Conservation (phyloP, 495 filamentous ascomycete species). For the Baudoinia panamericana region DNA sequence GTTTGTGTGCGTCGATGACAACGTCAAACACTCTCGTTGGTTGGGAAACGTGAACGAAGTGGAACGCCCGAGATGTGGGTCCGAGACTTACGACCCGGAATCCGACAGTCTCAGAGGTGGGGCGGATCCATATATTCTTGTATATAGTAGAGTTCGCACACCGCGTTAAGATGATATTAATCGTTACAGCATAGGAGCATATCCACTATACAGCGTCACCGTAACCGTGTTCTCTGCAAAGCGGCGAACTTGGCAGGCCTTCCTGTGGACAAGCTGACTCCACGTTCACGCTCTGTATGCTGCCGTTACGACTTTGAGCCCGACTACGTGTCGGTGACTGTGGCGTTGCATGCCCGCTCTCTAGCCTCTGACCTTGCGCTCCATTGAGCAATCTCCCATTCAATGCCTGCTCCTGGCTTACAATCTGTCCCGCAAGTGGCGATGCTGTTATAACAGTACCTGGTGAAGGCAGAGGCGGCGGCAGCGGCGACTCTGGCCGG, state of each 20-base stretch:
- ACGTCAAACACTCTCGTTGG: background rate
- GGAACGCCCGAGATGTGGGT: background rate
- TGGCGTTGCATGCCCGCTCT: slow-evolving; percentile 1
- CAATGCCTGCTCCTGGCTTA: slow-evolving; percentile 2
- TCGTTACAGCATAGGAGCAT: background rate
- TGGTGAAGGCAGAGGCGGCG: slow-evolving; percentile 9
- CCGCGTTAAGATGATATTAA: no score
- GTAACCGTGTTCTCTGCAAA: background rate
- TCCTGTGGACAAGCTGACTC: background rate
- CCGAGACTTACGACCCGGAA: background rate
- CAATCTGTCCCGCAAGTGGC: slow-evolving; percentile 9
- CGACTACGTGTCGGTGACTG: background rate
- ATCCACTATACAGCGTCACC: background rate
- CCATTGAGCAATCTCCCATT: slow-evolving; percentile 1
- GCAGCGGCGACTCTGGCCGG: slow-evolving; percentile 53
- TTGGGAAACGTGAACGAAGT: background rate
- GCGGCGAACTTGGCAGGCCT: slow-evolving; percentile 1
- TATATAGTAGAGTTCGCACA: no score
- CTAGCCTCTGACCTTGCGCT: slow-evolving; percentile 1
- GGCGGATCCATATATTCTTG: background rate
- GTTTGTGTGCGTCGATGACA: background rate
- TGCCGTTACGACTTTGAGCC: background rate
- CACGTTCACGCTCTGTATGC: background rate
- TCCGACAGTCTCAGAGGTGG: no score
- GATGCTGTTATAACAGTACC: slow-evolving; percentile 9